Evolutionary conservation across 1,284 basidiomycete species (phyloP), one percentile per base, ranked within the genome.

Genomic region (Leucoagaricus sp.): DNA sequence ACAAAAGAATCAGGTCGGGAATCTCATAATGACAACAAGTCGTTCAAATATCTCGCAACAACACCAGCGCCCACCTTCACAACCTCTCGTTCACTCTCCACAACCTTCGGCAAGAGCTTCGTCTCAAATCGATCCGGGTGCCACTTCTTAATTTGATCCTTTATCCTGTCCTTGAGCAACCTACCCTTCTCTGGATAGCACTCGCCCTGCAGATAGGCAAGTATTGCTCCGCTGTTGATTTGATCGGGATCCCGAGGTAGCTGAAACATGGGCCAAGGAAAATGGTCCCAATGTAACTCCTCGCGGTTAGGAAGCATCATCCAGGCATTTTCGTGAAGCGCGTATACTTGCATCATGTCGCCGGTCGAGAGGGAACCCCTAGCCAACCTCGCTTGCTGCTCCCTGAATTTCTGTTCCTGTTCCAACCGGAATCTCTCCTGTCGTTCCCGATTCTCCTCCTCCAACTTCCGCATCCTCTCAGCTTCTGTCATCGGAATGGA

Each of bases 181-280:
- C 61, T 64, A 15, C 71, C 70, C 66, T 81, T 83, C 36, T 75
- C 67, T 2, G 82, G 79, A 57, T 79, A 76, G 58, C 78, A 67
- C n/a, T 79, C 71, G 8, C 81, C 83, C 51, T 81, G 70, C 59
- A 89, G 73, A 62, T 87, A 89, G 21, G 79, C 77, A 53, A 74
- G 71, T 59, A 89, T 80, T 8, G 76, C 76, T 5, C 70, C 64
- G 9, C 75, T 70, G 1, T 82, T 83, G 60, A 89, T 74, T 12
- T 85, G 82, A 41, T 87, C 86, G 6, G 83, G 77, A 28, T 65
- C 68, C 13, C 66, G 72, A 4, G 84, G 81, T 38, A 72, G 71
- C 63, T 73, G 79, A 62, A 84, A 71, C 70, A 81, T 75, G 1
- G 87, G 87, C 86, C 86, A 89, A 9, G 87, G 86, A 63, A 89